Evolutionary conservation across 2,329 filamentous ascomycete genomes (phyloP).

Genomic region (Kalaharituber pfeilii): DNA sequence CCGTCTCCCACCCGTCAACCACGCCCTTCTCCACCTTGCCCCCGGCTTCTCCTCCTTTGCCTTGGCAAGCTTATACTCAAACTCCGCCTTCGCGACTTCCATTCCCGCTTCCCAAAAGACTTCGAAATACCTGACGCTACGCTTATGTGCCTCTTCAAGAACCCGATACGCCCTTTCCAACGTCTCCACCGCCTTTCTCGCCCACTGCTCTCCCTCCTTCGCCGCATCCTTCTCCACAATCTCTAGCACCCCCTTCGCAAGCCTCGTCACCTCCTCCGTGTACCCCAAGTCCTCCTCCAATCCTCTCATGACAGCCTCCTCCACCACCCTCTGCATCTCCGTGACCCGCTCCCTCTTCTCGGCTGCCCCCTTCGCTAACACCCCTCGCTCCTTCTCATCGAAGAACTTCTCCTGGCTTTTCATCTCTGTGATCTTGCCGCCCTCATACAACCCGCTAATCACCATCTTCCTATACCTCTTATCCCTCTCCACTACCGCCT

Average conservation of each 20-base stretch:
- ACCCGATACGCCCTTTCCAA: not conserved
- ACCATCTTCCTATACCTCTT: conserved; percentile 21
- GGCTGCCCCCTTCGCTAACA: conserved; percentile 9
- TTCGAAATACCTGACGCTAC: not conserved
- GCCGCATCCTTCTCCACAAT: conserved; percentile 1
- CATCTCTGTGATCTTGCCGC: conserved; percentile 21
- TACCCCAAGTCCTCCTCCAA: conserved; percentile 15
- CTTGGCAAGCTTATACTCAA: conserved; percentile 11
- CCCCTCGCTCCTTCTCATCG: conserved; percentile 23
- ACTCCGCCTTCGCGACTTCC: conserved; percentile 8
- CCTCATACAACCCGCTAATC: conserved; percentile 19
- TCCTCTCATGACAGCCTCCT: conserved; percentile 13
- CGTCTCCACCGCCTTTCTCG: conserved; percentile 6
- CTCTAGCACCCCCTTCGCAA: conserved; percentile 6
- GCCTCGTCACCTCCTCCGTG: conserved; percentile 12
- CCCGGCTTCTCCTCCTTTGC: conserved; percentile 4
- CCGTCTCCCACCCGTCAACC: not conserved
- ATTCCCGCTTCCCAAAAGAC: not conserved
- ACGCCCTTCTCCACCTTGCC: not conserved
- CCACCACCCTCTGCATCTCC: conserved; percentile 11
- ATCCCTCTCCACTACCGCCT: conserved; percentile 20
- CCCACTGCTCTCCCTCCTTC: conserved; percentile 5
- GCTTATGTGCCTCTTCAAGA: not conserved
- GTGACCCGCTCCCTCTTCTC: conserved; percentile 9
- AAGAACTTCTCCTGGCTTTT: conserved; percentile 23